Conservation (phyloP, 441 rosid species). For the Adansonia grandidieri region DNA sequence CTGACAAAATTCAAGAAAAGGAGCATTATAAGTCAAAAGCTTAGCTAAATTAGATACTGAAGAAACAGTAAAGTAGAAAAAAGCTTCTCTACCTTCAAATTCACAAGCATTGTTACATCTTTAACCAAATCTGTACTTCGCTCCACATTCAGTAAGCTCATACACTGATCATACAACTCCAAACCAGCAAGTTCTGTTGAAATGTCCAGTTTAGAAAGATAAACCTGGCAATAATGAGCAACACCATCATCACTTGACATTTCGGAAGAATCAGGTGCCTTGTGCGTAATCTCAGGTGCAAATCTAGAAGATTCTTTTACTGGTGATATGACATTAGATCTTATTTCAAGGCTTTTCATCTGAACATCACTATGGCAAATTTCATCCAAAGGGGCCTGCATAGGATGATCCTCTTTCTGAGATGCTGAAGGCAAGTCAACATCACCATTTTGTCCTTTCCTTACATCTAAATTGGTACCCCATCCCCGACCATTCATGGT, state of each 20-base stretch:
- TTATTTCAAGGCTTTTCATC: slow-evolving; percentile 45
- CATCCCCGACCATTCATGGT: slow-evolving; percentile 68
- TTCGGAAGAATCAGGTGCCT: slow-evolving; percentile 46
- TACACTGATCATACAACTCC: slow-evolving; percentile 57
- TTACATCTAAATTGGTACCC: slow-evolving; percentile 70
- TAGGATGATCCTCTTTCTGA: slow-evolving; percentile 60
- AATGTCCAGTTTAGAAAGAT: slow-evolving; percentile 73
- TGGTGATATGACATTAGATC: slow-evolving; percentile 39
- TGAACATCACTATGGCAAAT: slow-evolving; percentile 17
- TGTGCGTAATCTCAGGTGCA: slow-evolving; percentile 39
- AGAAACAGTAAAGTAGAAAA: background rate
- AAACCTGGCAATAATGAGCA: slow-evolving; percentile 24
- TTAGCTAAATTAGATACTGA: slow-evolving; percentile 2
- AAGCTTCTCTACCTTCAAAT: slow-evolving; percentile 61
- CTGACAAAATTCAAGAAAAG: slow-evolving; percentile 43
- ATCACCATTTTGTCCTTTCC: slow-evolving; percentile 89
- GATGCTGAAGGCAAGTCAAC: slow-evolving; percentile 61
- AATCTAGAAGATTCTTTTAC: slow-evolving; percentile 46
- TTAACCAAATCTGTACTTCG: slow-evolving; percentile 44
- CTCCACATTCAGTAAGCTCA: slow-evolving; percentile 46
- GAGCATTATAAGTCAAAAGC: slow-evolving; percentile 25
- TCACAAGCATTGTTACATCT: slow-evolving; percentile 50
- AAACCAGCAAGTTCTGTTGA: slow-evolving; percentile 75
- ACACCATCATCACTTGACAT: slow-evolving; percentile 35
- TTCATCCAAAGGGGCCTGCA: slow-evolving; percentile 58